Conservation (phyloP, 768 basidiomycete genomes). For the Trametes sanguinea region DNA sequence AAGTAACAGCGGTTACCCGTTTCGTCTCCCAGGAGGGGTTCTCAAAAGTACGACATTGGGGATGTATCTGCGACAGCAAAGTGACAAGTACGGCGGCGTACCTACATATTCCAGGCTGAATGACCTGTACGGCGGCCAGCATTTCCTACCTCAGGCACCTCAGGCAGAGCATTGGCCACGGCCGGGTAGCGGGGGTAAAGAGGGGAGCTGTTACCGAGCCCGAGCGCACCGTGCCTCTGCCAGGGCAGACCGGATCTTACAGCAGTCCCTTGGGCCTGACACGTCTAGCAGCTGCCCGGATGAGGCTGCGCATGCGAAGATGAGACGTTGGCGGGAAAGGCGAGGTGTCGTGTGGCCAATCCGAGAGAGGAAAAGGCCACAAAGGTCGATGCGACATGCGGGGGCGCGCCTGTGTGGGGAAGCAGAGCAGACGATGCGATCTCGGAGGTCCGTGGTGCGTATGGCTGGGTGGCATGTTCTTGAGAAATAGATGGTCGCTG, state of each 20-base stretch:
- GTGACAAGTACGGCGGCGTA: too few relatives aligned
- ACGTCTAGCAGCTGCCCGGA: neutral
- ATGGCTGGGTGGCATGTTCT: conserved; percentile 8
- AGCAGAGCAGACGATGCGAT: conserved; percentile 1
- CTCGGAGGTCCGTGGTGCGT: neutral
- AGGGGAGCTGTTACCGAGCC: too few relatives aligned
- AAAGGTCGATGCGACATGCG: conserved; percentile 4
- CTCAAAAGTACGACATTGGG: too few relatives aligned
- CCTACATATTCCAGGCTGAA: too few relatives aligned
- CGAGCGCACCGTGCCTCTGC: neutral
- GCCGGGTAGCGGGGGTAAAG: too few relatives aligned
- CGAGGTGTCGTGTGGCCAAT: neutral
- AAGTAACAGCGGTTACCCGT: too few relatives aligned
- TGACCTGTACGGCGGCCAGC: too few relatives aligned
- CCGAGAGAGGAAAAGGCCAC: conserved; percentile 3
- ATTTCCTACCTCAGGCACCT: too few relatives aligned
- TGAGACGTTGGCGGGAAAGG: neutral
- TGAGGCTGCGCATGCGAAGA: conserved; percentile 5
- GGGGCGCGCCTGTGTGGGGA: conserved; percentile 19
- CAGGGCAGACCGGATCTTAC: conserved; percentile 10
- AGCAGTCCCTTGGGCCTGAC: neutral
- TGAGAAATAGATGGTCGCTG: conserved; percentile 19
- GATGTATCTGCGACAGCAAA: too few relatives aligned
- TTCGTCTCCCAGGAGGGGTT: too few relatives aligned
- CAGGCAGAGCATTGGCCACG: too few relatives aligned